Evolutionary conservation across 1,139 yeast species (phyloP), one percentile per base, ranked within the genome.

Genomic region (Pichia sp.): DNA sequence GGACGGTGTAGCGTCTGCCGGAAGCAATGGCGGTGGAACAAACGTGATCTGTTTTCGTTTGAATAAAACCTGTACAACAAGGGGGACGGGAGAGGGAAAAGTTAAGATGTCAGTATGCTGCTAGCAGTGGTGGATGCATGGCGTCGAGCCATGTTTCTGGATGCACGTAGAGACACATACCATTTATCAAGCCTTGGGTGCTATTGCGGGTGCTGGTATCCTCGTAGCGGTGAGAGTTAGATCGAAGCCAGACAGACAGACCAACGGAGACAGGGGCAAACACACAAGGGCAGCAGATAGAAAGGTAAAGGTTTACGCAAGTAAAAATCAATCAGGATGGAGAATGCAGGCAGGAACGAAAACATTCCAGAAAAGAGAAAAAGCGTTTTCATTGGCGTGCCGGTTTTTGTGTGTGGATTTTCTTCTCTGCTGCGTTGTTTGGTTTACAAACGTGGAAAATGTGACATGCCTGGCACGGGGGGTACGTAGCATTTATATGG

Each of bases 1-100:
- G 40, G 72, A 63, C 49, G 77, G 65, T 49, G 73, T 68, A 51
- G 78, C 69, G 62, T 84, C 83, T 1, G 63, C 65, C 0, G 92
- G 91, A 2, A 84, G 63, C 14, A 76, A 72, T 1, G 80, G 81
- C 1, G 88, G 84, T 17, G 77, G 76, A 10, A 79, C 77, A 58
- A 80, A 78, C 12, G 77, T 75, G 42, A 86, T 89, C 50, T 84
- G 85, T 67, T 86, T 86, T 58, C 93, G 74, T 67, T 86, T 86
- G 71, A 83, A 86, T 46, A 85, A 73, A 51, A 87, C 95, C 95
- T 68, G 42, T 27, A 24, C n/a, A 17, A 33, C 29, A 2, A 20
- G 24, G 24, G 24, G 24, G 24, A 27, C 6, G 29, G 29, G 38
- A 14, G 17, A 12, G 30, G 16, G 3, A 42, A 6, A 7, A 43